Evolutionary conservation across 169 alveolate species (phyloP).

Genomic region (Plasmodium cynomolgi): DNA sequence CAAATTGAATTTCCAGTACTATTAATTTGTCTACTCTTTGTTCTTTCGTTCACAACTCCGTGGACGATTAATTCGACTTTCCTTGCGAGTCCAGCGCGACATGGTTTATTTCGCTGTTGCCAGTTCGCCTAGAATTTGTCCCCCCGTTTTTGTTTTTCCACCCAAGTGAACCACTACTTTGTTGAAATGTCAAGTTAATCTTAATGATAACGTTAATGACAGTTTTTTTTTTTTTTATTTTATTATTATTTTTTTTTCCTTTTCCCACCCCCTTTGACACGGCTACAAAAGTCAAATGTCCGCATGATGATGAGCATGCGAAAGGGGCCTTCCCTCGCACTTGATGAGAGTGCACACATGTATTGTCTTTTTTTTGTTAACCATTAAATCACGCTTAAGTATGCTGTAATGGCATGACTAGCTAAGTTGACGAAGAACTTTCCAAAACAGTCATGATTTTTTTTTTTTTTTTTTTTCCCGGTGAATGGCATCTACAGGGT

Average conservation of each 20-base stretch:
- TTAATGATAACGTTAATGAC: not conserved
- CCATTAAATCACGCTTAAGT: not conserved
- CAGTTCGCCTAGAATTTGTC: not conserved
- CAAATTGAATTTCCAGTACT: constrained; percentile 53
- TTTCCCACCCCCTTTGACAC: not conserved
- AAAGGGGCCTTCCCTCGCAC: not conserved
- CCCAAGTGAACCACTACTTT: not conserved
- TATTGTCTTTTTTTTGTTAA: constrained; percentile 4
- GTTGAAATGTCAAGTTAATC: not conserved
- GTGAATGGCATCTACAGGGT: not conserved
- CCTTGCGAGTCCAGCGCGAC: not conserved
- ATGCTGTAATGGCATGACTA: not conserved
- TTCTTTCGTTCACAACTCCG: not conserved
- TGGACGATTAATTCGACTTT: not conserved
- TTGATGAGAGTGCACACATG: not conserved
- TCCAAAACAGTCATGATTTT: not conserved
- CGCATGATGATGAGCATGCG: not conserved
- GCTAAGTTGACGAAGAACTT: not conserved
- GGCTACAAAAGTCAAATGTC: not conserved
- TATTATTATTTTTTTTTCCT: not conserved
- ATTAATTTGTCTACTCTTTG: not conserved
- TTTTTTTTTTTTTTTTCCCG: not conserved
- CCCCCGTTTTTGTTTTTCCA: not conserved
- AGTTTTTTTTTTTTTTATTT: no score
- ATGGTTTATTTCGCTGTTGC: not conserved